A percentile compares a stretch with the other conserved stretches of the same genome.
phyloP scores from a whole-genome alignment of 306 rosid species.

The Gillenia trifoliata region DNA sequence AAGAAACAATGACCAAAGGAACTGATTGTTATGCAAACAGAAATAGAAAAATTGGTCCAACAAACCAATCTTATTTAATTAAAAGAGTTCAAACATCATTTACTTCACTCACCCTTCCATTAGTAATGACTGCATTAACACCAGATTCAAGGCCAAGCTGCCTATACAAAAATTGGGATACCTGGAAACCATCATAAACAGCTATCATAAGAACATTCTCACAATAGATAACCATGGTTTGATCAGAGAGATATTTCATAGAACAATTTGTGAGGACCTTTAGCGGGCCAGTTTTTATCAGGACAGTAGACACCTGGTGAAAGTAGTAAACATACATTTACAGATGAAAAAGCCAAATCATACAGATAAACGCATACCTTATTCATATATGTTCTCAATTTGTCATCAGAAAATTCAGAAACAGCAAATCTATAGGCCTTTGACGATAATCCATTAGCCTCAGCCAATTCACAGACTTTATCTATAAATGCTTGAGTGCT shows the following conservation, averaged over 20 bases:
- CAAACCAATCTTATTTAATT: neutral
- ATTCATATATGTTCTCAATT: conserved; percentile 46
- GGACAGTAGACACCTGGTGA: neutral
- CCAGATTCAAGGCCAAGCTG: conserved; percentile 63
- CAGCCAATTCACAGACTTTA: conserved; percentile 73
- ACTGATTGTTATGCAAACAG: neutral
- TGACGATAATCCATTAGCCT: conserved; percentile 68
- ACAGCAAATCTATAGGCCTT: conserved; percentile 51
- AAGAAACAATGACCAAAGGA: neutral
- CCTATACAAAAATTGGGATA: conserved; percentile 46
- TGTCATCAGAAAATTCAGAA: conserved; percentile 45
- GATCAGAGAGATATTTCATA: neutral
- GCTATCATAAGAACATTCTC: conserved; percentile 4
- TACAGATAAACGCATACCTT: conserved; percentile 43
- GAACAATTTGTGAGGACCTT: neutral
- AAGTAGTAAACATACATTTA: neutral
- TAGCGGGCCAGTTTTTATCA: neutral
- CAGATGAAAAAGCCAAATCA: conserved; percentile 11
- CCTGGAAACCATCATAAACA: conserved; percentile 39
- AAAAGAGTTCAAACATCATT: neutral
- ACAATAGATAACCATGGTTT: neutral
- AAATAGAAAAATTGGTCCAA: neutral
- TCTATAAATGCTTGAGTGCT: conserved; percentile 49
- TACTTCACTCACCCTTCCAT: conserved; percentile 80
- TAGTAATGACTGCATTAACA: conserved; percentile 77